phyloP scores from a whole-genome alignment of 371 early-diverging fungal genomes.

The Caulochytrium protostelioides region DNA sequence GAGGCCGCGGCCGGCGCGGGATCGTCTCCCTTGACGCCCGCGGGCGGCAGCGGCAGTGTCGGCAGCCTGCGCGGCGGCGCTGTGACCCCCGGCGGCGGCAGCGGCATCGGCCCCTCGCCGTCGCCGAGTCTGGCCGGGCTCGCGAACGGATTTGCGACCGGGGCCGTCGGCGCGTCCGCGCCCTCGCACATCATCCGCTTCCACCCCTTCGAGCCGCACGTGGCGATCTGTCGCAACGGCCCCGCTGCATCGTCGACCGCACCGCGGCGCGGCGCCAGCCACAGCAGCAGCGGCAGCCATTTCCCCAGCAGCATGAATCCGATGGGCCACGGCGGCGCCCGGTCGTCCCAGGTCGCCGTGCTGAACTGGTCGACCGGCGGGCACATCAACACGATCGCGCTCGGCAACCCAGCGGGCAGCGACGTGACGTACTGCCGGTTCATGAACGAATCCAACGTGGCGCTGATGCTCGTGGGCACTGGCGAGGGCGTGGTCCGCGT shows the following conservation, averaged over 20 bases:
- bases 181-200: constrained; percentile 13
- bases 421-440: constrained; percentile 53
- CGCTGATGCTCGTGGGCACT: constrained; percentile 55
- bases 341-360: constrained; percentile 10
- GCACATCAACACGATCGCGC: constrained; percentile 39
- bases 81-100: background rate
- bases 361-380: constrained; percentile 51
- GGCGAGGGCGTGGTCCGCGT: constrained; percentile 59
- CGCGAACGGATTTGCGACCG: background rate
- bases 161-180: background rate
- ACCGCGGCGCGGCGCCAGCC: background rate
- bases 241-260: constrained; percentile 26
- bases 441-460: constrained; percentile 72
- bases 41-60: too few relatives aligned
- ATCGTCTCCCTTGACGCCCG: too few relatives aligned
- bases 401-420: constrained; percentile 41
- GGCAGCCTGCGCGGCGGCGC: too few relatives aligned
- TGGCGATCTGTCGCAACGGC: constrained; percentile 44
- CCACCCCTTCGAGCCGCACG: constrained; percentile 55
- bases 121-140: background rate
- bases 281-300: background rate
- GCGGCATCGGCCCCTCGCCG: background rate
- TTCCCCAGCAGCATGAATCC: background rate
- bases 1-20: too few relatives aligned
- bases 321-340: background rate